phyloP scores from a whole-genome alignment of 2,329 filamentous ascomycete species.

The Trichoderma afroharzianum region DNA sequence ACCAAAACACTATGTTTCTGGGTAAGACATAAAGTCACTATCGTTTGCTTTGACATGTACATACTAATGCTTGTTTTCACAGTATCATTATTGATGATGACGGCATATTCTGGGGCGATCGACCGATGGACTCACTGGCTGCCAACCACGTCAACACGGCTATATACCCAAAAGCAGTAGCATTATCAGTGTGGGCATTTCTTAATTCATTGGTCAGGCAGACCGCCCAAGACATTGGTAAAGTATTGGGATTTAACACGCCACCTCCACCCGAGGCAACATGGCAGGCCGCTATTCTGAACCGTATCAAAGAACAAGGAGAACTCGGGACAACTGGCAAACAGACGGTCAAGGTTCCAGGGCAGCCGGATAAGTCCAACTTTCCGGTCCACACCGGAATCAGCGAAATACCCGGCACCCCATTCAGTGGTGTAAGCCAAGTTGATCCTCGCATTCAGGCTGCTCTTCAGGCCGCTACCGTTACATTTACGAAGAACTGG shows the following conservation, averaged over 20 bases:
- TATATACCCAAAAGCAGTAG: conserved; percentile 52
- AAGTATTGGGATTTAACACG: conserved; percentile 42
- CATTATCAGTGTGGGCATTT: conserved; percentile 51
- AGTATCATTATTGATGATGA: conserved; percentile 51
- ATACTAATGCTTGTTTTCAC: conserved; percentile 23
- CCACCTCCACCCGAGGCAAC: conserved; percentile 26
- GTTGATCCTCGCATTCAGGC: conserved; percentile 35
- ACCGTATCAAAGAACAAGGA: conserved; percentile 27
- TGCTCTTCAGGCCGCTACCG: conserved; percentile 32
- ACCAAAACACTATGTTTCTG: conserved; percentile 55
- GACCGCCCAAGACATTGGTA: conserved; percentile 41
- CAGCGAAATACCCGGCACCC: conserved; percentile 26
- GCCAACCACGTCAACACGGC: conserved; percentile 46
- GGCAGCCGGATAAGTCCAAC: conserved; percentile 26
- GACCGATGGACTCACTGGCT: conserved; percentile 45
- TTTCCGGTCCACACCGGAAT: conserved; percentile 25
- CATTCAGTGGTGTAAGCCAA: conserved; percentile 29
- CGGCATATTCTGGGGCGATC: conserved; percentile 44
- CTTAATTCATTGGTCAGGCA: conserved; percentile 45
- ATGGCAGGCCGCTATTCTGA: conserved; percentile 32
- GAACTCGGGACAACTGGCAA: conserved; percentile 23
- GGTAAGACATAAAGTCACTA: conserved; percentile 41
- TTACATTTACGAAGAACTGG: conserved; percentile 46
- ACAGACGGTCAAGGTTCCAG: conserved; percentile 25
- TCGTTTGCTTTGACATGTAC: too few relatives aligned